Base-by-base conservation (phyloP, 371 early-diverging fungal species). In the Choanephora cucurbitarum region DNA sequence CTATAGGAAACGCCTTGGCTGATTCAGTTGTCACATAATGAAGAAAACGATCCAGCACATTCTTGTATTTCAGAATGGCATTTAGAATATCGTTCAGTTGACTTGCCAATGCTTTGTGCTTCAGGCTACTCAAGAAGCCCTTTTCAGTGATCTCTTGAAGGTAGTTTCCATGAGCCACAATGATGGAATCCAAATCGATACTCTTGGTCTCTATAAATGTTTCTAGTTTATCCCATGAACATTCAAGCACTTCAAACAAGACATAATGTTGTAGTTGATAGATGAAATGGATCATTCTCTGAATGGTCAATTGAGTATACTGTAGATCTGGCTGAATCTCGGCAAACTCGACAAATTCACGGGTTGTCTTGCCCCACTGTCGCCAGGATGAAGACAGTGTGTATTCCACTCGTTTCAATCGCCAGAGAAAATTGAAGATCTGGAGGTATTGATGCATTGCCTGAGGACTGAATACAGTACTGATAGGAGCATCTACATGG, bases 271-370 rank as follows among this genome's bases (percentile, higher is more conserved):
- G 96, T 52, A 96, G 72, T 64, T 97, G 95, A 60, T 88, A 83
- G 22, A 92, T 80, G 71, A 96, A 97, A 67, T 98, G 98, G 24
- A 91, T 80, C 97, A 98, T 98, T 61, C 93, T 88, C 23, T 81
- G 78, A 60, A 89, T 82, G 1, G 86, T 74, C 37, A 92, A 65
- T 51, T 88, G 77, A 49, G 87, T 80, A 41, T 70, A 64, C 19
- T 89, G 89, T 8, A 91, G 62, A 33, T 86, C 88, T 51, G 70
- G 75, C 37, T 39, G 33, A 11, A 65, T 66, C 65, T 74, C 74
- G 3, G 65, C 60, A n/a, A 80, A 62, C 2, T 64, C 55, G n/a
- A 66, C 53, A 55, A 84, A 79, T 39, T 66, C 69, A 5, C 90
- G 81, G 40, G 82, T 79, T 22, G 81, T 74, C n/a, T 87, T 84